Conservation (phyloP, 805 yeast genomes). For the Yueomyces sp. region DNA sequence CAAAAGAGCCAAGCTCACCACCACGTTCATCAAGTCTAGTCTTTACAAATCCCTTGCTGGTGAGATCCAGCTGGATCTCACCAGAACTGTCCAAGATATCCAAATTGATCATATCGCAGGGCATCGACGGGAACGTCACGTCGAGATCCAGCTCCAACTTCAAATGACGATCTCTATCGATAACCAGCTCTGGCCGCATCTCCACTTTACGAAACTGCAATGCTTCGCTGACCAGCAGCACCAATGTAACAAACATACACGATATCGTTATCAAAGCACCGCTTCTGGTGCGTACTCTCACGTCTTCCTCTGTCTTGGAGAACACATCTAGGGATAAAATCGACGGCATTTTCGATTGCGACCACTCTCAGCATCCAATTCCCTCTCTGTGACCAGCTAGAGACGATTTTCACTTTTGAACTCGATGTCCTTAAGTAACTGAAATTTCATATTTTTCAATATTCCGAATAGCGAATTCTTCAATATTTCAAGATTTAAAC, state of each 20-base stretch:
- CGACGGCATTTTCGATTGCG: constrained; percentile 9
- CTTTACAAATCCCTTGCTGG: constrained; percentile 58
- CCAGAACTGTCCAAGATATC: constrained; percentile 88
- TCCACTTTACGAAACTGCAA: constrained; percentile 53
- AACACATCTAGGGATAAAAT: constrained; percentile 71
- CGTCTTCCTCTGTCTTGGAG: constrained; percentile 89
- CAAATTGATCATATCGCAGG: constrained; percentile 70
- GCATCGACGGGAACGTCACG: constrained; percentile 68
- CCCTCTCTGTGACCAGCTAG: no score
- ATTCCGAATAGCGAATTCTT: no score
- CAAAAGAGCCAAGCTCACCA: constrained; percentile 35
- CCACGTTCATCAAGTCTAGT: constrained; percentile 39
- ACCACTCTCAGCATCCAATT: no score
- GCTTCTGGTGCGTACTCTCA: constrained; percentile 70
- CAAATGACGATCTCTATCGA: constrained; percentile 68
- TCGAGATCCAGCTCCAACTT: constrained; percentile 71
- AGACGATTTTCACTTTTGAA: no score
- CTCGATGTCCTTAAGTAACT: no score
- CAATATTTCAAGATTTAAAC: no score
- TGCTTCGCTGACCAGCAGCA: constrained; percentile 66
- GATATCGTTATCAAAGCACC: constrained; percentile 82
- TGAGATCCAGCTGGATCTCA: constrained; percentile 62
- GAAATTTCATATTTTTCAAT: no score
- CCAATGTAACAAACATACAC: constrained; percentile 46
- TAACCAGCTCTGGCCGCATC: constrained; percentile 72